Evolutionary conservation across 257 asterid genomes (phyloP), one percentile per base, ranked within the genome.

Genomic region (Ligustrum vulgare): DNA sequence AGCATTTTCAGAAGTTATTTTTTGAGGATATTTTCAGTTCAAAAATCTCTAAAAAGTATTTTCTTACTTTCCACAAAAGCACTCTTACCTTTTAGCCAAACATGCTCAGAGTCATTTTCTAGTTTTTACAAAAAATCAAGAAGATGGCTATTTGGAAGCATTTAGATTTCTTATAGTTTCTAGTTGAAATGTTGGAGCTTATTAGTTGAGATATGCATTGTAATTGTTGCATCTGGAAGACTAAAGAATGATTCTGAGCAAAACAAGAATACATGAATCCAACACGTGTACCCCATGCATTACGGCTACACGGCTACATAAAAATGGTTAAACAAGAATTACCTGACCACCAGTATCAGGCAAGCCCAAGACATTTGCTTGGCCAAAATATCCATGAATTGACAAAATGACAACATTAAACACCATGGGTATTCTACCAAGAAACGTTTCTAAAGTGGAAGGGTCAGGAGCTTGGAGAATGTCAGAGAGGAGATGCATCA

Each of bases 281-380:
- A 76, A 43, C 22, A 28, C n/a, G 23, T 23, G 32, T 39, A 41
- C 9, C 51, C 56, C 49, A n/a, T 22, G 37, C 18, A 10, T 7
- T 39, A n/a, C 23, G 41, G 66, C 41, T 63, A 12, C 56, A 66
- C n/a, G n/a, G n/a, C n/a, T n/a, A n/a, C n/a, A n/a, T 43, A 37
- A 1, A 56, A 41, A 72, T 65, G 22, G 32, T 11, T 34, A 34
- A 39, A 51, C 56, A 36, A 58, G 37, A 49, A 69, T 72, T 86
- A 95, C 99, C 99, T 95, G 99, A 81, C 99, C 99, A 58, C 99
- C 99, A 22, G 98, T 95, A 82, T 95, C 99, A 0, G 99, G 99
- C 82, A 95, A 87, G 63, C 99, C 99, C 73, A 95, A 87, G 71
- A 95, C 99, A 85, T 95, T 95, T 80, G 96, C 99, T 84, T 95